Evolutionary conservation across 2,329 filamentous ascomycete species (phyloP).

Genomic region (Phaeosphaeriaceae sp.): DNA sequence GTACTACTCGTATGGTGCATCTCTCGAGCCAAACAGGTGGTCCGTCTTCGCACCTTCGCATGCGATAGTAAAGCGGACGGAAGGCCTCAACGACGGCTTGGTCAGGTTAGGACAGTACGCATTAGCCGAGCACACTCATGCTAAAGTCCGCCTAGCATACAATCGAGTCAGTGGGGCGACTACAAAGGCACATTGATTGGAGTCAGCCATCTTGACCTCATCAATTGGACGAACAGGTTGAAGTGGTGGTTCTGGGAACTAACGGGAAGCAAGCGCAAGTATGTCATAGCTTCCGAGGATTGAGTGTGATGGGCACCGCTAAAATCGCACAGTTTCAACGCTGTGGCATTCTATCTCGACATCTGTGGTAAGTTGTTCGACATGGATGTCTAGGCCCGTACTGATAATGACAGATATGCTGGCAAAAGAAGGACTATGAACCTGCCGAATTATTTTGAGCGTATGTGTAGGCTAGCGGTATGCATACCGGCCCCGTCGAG

Average conservation of each 20-base stretch:
- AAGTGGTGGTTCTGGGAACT: slow-evolving; percentile 66
- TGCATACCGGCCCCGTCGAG: slow-evolving; percentile 10
- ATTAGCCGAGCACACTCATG: neutral
- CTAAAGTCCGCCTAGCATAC: slow-evolving; percentile 51
- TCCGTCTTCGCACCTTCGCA: slow-evolving; percentile 66
- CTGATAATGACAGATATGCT: slow-evolving; percentile 43
- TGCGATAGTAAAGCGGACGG: slow-evolving; percentile 60
- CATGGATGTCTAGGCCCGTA: neutral
- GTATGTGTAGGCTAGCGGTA: too few species aligned
- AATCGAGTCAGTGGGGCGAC: slow-evolving; percentile 67
- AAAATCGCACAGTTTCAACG: slow-evolving; percentile 64
- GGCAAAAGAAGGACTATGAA: slow-evolving; percentile 46
- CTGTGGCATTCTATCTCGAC: slow-evolving; percentile 70
- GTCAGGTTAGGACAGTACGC: slow-evolving; percentile 57
- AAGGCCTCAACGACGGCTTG: slow-evolving; percentile 70
- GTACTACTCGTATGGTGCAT: slow-evolving; percentile 72
- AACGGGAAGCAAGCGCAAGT: slow-evolving; percentile 64
- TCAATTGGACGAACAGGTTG: slow-evolving; percentile 71
- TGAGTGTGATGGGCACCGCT: neutral
- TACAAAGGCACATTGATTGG: slow-evolving; percentile 71
- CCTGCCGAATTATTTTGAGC: too few species aligned
- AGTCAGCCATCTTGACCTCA: slow-evolving; percentile 70
- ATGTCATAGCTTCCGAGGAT: neutral
- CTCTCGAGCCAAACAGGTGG: slow-evolving; percentile 62
- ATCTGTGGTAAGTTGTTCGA: slow-evolving; percentile 62